A percentile compares a stretch with the other conserved stretches of the same genome.
Evolutionary conservation across 176 grass and related monocot species (phyloP).

Genomic region (Aegilops umbellulata): DNA sequence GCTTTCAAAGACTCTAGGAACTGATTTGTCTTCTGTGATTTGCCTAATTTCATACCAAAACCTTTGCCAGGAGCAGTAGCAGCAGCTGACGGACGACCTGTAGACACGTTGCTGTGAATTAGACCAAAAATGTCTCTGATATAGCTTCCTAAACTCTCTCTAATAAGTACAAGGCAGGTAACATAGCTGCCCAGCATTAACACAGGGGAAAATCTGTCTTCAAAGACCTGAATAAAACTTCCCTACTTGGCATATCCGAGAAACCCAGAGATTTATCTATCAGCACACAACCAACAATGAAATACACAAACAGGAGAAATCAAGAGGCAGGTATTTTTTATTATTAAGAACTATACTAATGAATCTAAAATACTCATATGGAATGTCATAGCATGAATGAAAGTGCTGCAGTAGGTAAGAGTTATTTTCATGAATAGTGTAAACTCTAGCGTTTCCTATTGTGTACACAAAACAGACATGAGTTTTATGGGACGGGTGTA

Average conservation of each 20-base stretch:
- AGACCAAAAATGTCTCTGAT: neutral
- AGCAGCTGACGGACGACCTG: conserved; percentile 52
- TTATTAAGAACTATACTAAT: neutral
- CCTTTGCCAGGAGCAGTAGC: conserved; percentile 73
- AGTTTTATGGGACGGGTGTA: neutral
- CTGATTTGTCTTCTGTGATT: conserved; percentile 80
- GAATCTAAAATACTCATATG: neutral
- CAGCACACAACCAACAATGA: neutral
- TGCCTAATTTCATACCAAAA: conserved; percentile 84
- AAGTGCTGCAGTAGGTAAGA: neutral
- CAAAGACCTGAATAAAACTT: conserved; percentile 15
- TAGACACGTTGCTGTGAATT: conserved; percentile 1
- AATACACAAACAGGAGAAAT: neutral
- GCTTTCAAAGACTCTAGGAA: conserved; percentile 87
- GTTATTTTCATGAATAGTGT: neutral
- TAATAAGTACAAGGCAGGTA: conserved; percentile 5
- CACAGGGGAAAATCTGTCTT: neutral
- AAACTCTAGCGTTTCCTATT: neutral
- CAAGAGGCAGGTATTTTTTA: neutral
- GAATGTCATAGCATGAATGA: neutral
- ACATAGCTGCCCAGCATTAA: neutral
- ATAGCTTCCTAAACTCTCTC: neutral
- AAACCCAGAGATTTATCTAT: neutral
- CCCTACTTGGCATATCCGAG: conserved; percentile 6
- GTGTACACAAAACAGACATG: neutral